phyloP scores from a whole-genome alignment of 805 yeast species.

The Kazachstania kunashirensis region DNA sequence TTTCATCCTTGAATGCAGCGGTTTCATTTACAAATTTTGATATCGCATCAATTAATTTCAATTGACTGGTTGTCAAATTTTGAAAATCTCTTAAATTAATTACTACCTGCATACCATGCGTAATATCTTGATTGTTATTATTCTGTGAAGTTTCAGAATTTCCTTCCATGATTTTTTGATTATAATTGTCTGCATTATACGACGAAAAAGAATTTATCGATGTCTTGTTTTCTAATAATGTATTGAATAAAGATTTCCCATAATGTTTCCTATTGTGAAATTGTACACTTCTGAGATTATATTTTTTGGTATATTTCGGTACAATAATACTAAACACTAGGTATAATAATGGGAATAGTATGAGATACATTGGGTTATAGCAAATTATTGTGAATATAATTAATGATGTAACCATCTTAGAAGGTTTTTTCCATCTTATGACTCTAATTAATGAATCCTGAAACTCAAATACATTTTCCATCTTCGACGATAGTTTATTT shows the following conservation, averaged over 20 bases:
- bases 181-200: not conserved
- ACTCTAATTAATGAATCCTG: slow-evolving; percentile 55
- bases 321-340: slow-evolving; percentile 50
- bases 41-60: slow-evolving; percentile 39
- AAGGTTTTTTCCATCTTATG: slow-evolving; percentile 67
- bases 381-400: slow-evolving; percentile 58
- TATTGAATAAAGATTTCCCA: slow-evolving; percentile 45
- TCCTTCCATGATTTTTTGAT: too few relatives aligned
- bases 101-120: slow-evolving; percentile 32
- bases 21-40: slow-evolving; percentile 51
- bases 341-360: slow-evolving; percentile 52
- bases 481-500: slow-evolving; percentile 42
- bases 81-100: slow-evolving; percentile 69
- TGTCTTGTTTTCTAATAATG: slow-evolving; percentile 20
- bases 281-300: slow-evolving; percentile 45
- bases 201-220: not conserved
- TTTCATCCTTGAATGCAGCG: slow-evolving; percentile 65
- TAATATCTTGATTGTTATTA: slow-evolving; percentile 6
- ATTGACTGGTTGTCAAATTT: slow-evolving; percentile 46
- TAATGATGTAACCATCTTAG: slow-evolving; percentile 53
- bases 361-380: slow-evolving; percentile 57
- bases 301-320: slow-evolving; percentile 61
- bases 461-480: slow-evolving; percentile 46
- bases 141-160: not conserved
- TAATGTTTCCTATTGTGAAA: slow-evolving; percentile 35